A percentile compares a stretch with the other conserved stretches of the same genome.
phyloP scores from a whole-genome alignment of 495 filamentous ascomycete genomes.

The Letharia lupina region DNA sequence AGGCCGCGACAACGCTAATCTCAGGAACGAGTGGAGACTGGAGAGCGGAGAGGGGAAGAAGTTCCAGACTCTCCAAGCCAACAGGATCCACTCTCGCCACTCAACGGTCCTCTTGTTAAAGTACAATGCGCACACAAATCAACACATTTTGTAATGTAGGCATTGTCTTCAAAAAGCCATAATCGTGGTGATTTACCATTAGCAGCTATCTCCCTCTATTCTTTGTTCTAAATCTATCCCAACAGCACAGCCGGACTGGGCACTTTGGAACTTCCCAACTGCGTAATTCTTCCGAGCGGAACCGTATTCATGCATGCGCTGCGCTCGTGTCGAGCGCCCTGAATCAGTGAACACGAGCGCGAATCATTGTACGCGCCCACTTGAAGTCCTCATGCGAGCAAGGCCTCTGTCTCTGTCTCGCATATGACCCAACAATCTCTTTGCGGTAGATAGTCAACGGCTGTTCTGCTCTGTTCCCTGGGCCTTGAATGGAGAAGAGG shows the following conservation, averaged over 20 bases:
- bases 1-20: neutral
- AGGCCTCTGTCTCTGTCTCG: neutral
- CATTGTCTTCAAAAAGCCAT: neutral
- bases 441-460: neutral
- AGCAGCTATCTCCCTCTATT: neutral
- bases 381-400: neutral
- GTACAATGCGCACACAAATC: neutral
- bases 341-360: neutral
- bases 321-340: neutral
- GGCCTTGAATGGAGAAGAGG: neutral
- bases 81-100: neutral
- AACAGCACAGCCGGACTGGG: neutral
- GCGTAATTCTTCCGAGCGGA: neutral
- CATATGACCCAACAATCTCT: neutral
- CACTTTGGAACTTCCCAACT: neutral
- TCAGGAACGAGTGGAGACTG: slow-evolving; percentile 1
- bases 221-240: neutral
- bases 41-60: neutral
- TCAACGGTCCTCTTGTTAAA: neutral
- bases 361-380: neutral
- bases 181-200: no score
- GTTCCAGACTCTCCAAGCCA: neutral
- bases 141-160: neutral
- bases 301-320: neutral
- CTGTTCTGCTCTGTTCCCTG: neutral